Evolutionary conservation across 108 stramenopile species (phyloP).

Genomic region (Fragilaria radians): DNA sequence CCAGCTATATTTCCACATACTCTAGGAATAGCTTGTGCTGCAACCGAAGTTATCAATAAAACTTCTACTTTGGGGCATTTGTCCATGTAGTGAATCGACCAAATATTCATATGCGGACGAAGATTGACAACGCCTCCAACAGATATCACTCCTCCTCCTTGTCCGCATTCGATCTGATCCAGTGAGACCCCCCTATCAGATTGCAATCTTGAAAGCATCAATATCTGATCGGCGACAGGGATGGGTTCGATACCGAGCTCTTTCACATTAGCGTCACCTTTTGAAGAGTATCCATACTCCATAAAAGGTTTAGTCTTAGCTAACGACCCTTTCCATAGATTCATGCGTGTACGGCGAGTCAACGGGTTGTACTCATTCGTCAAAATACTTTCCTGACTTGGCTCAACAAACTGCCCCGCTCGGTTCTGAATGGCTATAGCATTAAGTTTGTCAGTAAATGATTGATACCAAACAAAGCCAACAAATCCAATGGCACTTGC

Average conservation of each 20-base stretch:
- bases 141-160: neutral
- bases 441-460: neutral
- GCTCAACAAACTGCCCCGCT: neutral
- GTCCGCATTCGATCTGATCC: neutral
- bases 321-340: neutral
- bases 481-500: neutral
- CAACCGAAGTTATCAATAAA: neutral
- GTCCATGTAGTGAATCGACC: neutral
- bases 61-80: neutral
- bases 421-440: neutral
- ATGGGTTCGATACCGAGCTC: neutral
- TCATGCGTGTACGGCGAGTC: neutral
- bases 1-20: neutral
- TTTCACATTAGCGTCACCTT: neutral
- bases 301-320: neutral
- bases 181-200: neutral
- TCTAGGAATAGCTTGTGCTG: neutral
- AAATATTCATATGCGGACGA: neutral
- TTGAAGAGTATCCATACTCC: neutral
- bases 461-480: neutral
- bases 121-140: neutral
- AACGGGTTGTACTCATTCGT: neutral
- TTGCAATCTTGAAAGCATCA: neutral
- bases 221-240: neutral
- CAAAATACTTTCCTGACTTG: neutral